Base-by-base conservation (phyloP, 2,329 filamentous ascomycete genomes). In the Aspergillus phoenicis region DNA sequence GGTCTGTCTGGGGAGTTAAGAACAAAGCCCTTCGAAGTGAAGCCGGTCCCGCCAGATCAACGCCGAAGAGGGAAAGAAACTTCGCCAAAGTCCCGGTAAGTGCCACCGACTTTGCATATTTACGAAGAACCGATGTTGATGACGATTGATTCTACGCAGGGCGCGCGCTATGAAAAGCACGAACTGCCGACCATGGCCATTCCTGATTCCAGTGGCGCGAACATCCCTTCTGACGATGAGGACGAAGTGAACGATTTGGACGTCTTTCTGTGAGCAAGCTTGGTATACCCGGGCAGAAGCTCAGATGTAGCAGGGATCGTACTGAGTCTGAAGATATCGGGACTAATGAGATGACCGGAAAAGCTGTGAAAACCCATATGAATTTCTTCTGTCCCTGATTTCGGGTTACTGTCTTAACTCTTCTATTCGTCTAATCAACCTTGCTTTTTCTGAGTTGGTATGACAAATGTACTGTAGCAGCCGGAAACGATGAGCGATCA, bases 41-140 rank as follows among this genome's bases (percentile, higher is more conserved):
- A 15, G 20, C 43, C 24, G 43, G 17, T n/a, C 43, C 36, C 4
- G 60, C 49, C 26, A 43, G 43, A 49, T 26, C 24, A 8, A 26
- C 39, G 1, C 57, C 49, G 30, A 62, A 65, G 49, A 58, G 57
- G 17, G 38, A 57, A n/a, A 61, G 62, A 17, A 57, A 61, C 24
- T 74, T 73, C 39, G 70, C 69, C 2, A 73, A 69, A 47, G 59
- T 73, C 6, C 58, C 51, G 22, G 64, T 66, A 54, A 56, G 62
- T 58, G 6, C 33, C 1, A 13, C 10, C 1, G 20, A 49, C 30
- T 24, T 4, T 15, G n/a, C 5, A 52, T 43, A 41, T 28, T 30
- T 24, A 15, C 28, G n/a, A 36, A 26, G 49, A 6, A 11, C 4
- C 10, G 11, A 11, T 5, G 3, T 7, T 24, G 33, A 26, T 20